phyloP scores from a whole-genome alignment of 345 rosid species.

The Abelmoschus esculentus region DNA sequence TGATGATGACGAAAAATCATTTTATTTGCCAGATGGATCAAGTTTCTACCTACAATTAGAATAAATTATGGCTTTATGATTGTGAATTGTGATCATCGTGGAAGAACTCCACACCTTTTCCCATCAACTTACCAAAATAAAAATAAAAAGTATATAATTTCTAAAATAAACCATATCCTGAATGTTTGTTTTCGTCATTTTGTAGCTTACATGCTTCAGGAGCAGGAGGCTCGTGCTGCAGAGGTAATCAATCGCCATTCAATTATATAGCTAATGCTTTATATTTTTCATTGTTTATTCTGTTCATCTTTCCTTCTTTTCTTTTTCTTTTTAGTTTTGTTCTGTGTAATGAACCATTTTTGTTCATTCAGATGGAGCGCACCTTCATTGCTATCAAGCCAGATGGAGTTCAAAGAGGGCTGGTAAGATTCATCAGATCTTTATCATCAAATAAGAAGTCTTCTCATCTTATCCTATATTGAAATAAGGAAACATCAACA shows the following conservation, averaged over 20 bases:
- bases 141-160: too few relatives aligned
- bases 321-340: background rate
- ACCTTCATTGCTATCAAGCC: conserved; percentile 99
- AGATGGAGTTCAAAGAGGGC: conserved; percentile 94
- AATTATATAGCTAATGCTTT: background rate
- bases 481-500: conserved; percentile 6
- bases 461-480: background rate
- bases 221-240: conserved; percentile 82
- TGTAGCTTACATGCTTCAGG: conserved; percentile 77
- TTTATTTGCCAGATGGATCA: background rate
- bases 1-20: conserved; percentile 4
- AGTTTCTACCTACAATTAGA: background rate
- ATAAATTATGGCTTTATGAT: background rate
- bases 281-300: background rate
- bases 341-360: background rate
- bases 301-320: background rate
- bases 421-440: conserved; percentile 40
- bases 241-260: conserved; percentile 44
- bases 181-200: background rate
- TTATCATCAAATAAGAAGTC: background rate
- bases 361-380: conserved; percentile 59
- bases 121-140: background rate
- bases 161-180: background rate
- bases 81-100: background rate
- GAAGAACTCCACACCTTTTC: background rate